These are phyloP conservation scores for Polytrichum formosum DNA, from an alignment of 225 moss, liverwort and hornwort species.

Conservation along the genomic window DNA sequence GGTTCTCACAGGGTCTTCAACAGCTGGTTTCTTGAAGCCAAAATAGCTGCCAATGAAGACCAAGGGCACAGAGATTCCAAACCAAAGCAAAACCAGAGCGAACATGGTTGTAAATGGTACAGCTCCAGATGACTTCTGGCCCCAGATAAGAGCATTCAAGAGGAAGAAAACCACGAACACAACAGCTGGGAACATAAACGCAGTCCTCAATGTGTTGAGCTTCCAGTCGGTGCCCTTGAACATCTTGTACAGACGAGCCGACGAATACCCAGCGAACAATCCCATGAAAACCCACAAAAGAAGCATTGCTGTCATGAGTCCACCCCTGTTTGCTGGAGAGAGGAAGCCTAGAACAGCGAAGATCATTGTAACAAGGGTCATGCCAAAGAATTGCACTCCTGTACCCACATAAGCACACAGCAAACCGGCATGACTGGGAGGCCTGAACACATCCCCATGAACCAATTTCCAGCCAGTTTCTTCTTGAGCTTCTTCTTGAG, in stretches of 20 bases:
- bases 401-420: conserved; percentile 87
- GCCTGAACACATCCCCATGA: conserved; percentile 86
- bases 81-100: conserved; percentile 83
- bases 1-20: conserved; percentile 78
- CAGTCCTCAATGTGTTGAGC: conserved; percentile 77
- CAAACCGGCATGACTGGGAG: conserved; percentile 64
- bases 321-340: conserved; percentile 87
- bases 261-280: conserved; percentile 75
- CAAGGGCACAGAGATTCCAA: conserved; percentile 80
- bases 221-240: conserved; percentile 92
- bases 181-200: conserved; percentile 70
- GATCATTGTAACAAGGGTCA: conserved; percentile 85
- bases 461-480: conserved; percentile 96
- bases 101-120: conserved; percentile 86
- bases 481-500: conserved; percentile 90
- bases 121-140: conserved; percentile 84
- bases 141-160: conserved; percentile 81
- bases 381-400: conserved; percentile 85
- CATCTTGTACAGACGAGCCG: conserved; percentile 75
- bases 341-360: conserved; percentile 87
- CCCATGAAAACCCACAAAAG: conserved; percentile 96
- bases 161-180: conserved; percentile 70
- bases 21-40: conserved; percentile 74
- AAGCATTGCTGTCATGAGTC: conserved; percentile 88
- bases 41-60: conserved; percentile 83